Conservation (phyloP, 768 basidiomycete genomes). For the Lactarius vividus region DNA sequence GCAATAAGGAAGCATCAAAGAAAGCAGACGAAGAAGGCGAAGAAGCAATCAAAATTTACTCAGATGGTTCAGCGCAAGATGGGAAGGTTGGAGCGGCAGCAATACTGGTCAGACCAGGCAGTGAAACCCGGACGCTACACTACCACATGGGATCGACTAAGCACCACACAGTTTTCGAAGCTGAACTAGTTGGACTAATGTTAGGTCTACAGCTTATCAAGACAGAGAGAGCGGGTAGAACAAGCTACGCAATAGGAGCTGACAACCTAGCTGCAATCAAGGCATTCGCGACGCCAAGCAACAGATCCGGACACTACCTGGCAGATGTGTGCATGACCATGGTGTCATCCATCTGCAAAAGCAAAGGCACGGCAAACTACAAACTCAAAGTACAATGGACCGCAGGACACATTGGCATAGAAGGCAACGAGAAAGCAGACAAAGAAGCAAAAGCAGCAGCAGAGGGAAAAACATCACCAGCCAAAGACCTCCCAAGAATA, state of each 20-base stretch:
- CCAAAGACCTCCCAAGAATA: background rate
- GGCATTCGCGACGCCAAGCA: background rate
- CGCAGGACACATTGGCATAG: background rate
- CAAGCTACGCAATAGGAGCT: no score
- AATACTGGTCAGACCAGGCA: background rate
- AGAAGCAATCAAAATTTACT: slow-evolving; percentile 18
- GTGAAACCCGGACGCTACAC: background rate
- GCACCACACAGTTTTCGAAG: background rate
- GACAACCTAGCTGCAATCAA: background rate
- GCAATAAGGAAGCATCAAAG: slow-evolving; percentile 1
- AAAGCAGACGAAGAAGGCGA: background rate
- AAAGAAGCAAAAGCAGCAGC: no score
- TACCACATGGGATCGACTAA: background rate
- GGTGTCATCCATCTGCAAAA: no score
- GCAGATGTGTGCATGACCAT: no score
- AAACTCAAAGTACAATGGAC: background rate
- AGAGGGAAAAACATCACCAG: background rate
- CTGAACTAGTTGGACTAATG: background rate
- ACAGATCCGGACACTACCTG: no score
- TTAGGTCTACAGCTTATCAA: background rate
- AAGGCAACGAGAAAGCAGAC: no score
- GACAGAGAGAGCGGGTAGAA: background rate
- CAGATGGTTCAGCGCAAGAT: slow-evolving; percentile 27
- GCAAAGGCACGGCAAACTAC: no score
- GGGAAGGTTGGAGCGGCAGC: background rate